phyloP scores from a whole-genome alignment of 768 basidiomycete genomes.

The Porpolomopsis calyptriformis region DNA sequence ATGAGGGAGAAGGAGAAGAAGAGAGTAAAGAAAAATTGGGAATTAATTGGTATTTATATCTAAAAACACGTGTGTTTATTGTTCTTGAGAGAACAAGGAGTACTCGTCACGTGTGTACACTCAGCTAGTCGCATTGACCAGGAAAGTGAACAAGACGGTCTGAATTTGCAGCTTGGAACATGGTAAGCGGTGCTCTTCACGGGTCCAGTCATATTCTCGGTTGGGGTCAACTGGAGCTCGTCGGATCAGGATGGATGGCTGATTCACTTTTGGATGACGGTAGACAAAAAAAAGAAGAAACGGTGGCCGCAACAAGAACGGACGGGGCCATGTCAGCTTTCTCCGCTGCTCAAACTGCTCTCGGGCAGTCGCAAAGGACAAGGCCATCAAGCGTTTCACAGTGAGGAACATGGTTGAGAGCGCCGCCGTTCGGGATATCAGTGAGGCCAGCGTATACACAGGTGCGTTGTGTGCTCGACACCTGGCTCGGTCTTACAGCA shows the following conservation, averaged over 20 bases:
- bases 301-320: constrained; percentile 98
- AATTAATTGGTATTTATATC: not conserved
- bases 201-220: no score
- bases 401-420: constrained; percentile 99
- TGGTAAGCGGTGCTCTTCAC: constrained; percentile 2
- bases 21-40: not conserved
- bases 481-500: not conserved
- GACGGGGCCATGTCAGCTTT: constrained; percentile 90
- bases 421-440: constrained; percentile 94
- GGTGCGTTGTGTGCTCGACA: constrained; percentile 36
- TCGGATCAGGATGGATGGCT: constrained; percentile 6
- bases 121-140: not conserved
- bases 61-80: no score
- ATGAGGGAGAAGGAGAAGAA: not conserved
- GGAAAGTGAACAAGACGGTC: not conserved
- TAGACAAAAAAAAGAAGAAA: constrained; percentile 99
- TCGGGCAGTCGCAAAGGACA: constrained; percentile 95
- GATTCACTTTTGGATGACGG: not conserved
- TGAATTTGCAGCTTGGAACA: not conserved
- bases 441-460: constrained; percentile 87
- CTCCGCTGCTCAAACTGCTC: constrained; percentile 99
- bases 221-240: no score
- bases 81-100: no score
- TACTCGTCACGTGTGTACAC: not conserved
- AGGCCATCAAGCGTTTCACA: constrained; percentile 99